Conservation (phyloP, 2,329 filamentous ascomycete genomes). For the Botrytis cinerea region DNA sequence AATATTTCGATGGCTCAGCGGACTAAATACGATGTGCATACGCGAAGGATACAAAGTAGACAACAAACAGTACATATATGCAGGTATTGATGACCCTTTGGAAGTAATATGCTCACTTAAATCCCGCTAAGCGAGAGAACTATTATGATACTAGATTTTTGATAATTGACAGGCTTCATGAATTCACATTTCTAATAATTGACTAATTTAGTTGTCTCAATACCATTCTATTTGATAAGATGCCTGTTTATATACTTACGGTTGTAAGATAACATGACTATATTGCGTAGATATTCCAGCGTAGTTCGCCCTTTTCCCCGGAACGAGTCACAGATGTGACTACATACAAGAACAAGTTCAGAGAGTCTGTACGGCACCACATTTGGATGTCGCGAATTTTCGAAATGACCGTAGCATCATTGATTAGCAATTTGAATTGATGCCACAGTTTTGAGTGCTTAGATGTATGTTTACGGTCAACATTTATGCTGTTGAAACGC, state of each 20-base stretch:
- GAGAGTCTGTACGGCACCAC: not conserved
- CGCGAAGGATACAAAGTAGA: not conserved
- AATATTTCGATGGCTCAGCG: not conserved
- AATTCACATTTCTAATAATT: not conserved
- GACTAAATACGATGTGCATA: not conserved
- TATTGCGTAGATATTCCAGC: not conserved
- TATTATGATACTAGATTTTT: not conserved
- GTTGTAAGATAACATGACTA: not conserved
- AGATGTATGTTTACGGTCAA: not conserved
- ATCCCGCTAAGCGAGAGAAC: not conserved
- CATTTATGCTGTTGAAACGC: not conserved
- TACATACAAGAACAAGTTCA: too few relatives aligned
- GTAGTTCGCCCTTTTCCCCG: too few relatives aligned
- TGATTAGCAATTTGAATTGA: not conserved
- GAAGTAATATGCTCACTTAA: not conserved
- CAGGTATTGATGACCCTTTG: not conserved
- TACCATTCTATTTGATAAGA: not conserved
- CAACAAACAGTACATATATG: not conserved
- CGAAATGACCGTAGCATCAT: fast-evolving
- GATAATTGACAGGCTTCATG: not conserved
- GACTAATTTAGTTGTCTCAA: not conserved
- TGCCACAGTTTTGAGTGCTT: too few relatives aligned
- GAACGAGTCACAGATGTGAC: not conserved
- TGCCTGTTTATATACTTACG: fast-evolving
- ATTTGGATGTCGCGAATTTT: not conserved